Conservation (phyloP, 306 rosid genomes). For the Vigna reflexopilosa region DNA sequence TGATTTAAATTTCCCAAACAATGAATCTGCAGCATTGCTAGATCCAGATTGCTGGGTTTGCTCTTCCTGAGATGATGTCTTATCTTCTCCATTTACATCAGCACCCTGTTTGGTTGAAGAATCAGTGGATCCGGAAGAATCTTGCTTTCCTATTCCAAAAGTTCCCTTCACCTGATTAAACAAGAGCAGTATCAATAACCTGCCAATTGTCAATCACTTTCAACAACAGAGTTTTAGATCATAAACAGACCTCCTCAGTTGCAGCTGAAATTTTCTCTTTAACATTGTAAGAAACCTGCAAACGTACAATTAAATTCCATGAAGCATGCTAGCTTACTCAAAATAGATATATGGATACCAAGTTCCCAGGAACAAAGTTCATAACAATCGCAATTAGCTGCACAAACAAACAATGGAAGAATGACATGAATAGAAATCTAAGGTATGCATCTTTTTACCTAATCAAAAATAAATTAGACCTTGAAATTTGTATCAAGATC, state of each 20-base stretch:
- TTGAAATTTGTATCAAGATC: conserved; percentile 13
- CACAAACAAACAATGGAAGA: conserved; percentile 26
- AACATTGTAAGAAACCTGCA: conserved; percentile 79
- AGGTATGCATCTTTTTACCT: conserved; percentile 10
- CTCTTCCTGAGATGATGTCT: conserved; percentile 56
- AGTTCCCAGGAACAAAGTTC: conserved; percentile 29
- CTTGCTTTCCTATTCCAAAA: conserved; percentile 72
- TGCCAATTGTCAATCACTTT: conserved; percentile 24
- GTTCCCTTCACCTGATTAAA: conserved; percentile 76
- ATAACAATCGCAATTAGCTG: conserved; percentile 8
- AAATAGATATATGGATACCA: conserved; percentile 7
- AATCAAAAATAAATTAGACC: background rate
- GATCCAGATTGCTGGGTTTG: conserved; percentile 54
- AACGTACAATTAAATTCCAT: conserved; percentile 32
- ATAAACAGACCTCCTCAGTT: conserved; percentile 75
- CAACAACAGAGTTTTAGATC: conserved; percentile 24
- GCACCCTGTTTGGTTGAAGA: conserved; percentile 58
- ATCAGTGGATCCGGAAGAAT: conserved; percentile 61
- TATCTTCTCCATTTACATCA: conserved; percentile 55
- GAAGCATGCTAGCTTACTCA: conserved; percentile 32
- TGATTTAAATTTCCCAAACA: conserved; percentile 78
- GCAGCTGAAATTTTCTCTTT: conserved; percentile 90
- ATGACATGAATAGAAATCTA: conserved; percentile 1
- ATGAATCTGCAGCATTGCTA: conserved; percentile 61
- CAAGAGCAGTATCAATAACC: conserved; percentile 41